These are phyloP conservation scores for Colletotrichum tofieldiae DNA, from an alignment of 2,329 filamentous ascomycete genomes.

Conservation along the genomic window DNA sequence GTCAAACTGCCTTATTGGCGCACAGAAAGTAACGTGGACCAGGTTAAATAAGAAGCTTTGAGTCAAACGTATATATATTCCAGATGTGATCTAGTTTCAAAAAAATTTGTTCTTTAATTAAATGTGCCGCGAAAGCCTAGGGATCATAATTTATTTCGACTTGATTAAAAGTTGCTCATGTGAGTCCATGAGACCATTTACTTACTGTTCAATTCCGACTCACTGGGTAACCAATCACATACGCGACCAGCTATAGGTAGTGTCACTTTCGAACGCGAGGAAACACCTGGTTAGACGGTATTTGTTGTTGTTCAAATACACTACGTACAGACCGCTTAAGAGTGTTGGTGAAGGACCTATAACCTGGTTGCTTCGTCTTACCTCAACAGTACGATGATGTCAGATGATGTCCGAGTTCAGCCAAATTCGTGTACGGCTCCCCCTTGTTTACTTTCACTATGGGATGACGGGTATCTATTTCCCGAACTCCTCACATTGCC, in stretches of 20 bases:
- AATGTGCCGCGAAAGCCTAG: not conserved
- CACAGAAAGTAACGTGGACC: not conserved
- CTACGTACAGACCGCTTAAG: not conserved
- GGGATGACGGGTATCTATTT: constrained; percentile 7
- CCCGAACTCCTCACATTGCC: not conserved
- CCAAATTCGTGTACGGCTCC: not conserved
- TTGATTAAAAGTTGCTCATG: not conserved
- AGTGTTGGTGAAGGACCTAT: not conserved
- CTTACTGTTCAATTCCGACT: not conserved
- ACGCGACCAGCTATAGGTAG: not conserved
- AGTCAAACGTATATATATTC: not conserved
- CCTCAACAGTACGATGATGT: not conserved
- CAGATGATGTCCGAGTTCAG: not conserved
- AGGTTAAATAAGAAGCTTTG: not conserved
- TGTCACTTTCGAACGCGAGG: not conserved
- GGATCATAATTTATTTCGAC: not conserved
- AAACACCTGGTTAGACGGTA: too few relatives aligned
- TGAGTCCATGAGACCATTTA: not conserved
- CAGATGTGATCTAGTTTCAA: not conserved
- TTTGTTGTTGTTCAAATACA: too few relatives aligned
- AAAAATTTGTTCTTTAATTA: accelerated
- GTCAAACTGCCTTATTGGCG: not conserved
- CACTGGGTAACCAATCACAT: not conserved
- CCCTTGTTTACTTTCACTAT: too few relatives aligned
- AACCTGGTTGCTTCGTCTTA: not conserved